Evolutionary conservation across 75 land plant genomes (phyloP).

Genomic region (Larix kaempferi): DNA sequence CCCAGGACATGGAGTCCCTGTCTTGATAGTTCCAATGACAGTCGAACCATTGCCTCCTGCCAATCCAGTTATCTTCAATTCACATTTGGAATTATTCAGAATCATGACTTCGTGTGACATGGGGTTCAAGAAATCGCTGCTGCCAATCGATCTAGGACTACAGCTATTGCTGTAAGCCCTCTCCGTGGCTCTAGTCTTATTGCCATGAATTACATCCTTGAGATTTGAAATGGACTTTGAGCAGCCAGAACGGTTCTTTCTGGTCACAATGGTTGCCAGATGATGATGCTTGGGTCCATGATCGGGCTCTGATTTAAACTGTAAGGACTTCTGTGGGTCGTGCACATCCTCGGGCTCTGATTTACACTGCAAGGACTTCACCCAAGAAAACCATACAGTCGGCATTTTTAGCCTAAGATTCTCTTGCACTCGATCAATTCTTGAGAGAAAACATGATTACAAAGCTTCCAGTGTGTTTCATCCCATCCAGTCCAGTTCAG

Average conservation of each 20-base stretch:
- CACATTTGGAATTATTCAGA: slow-evolving; percentile 59
- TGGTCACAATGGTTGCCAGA: slow-evolving; percentile 42
- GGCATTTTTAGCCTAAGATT: slow-evolving; percentile 30
- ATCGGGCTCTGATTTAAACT: slow-evolving; percentile 55
- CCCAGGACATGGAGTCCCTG: slow-evolving; percentile 67
- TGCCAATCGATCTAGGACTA: slow-evolving; percentile 86
- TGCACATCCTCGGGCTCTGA: slow-evolving; percentile 64
- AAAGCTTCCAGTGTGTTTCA: no score
- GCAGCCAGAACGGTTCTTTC: slow-evolving; percentile 68
- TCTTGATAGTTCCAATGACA: slow-evolving; percentile 47
- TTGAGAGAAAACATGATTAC: not conserved
- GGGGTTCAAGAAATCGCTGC: slow-evolving; percentile 75
- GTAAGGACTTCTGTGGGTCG: slow-evolving; percentile 55
- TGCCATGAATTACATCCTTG: slow-evolving; percentile 83
- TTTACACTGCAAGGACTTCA: slow-evolving; percentile 59
- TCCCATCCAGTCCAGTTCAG: no score
- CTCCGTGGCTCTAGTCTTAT: slow-evolving; percentile 57
- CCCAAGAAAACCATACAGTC: slow-evolving; percentile 66
- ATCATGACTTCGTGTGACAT: slow-evolving; percentile 53
- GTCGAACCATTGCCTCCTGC: slow-evolving; percentile 25
- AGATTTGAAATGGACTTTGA: slow-evolving; percentile 88
- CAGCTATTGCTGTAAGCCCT: slow-evolving; percentile 39
- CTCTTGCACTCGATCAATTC: not conserved
- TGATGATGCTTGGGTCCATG: slow-evolving; percentile 46
- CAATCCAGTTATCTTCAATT: slow-evolving; percentile 61